Percentiles rank a stretch among this genome's conserved stretches.
Conservation (phyloP, 139 green algal species). For the Monoraphidium neglectum region DNA sequence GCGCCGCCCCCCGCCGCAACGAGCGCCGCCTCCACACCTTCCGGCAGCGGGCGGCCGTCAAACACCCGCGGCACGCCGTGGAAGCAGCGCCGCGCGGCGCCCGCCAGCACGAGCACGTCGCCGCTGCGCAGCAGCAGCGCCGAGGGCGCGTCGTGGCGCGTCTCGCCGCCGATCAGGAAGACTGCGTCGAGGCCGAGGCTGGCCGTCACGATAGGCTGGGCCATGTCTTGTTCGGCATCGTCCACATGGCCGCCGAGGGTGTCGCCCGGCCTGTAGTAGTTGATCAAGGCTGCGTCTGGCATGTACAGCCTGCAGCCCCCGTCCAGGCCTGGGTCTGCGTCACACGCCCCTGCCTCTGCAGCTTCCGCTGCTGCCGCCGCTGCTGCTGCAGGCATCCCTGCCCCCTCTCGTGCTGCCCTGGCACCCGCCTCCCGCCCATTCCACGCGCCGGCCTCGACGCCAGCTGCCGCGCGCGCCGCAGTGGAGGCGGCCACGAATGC, state of each 20-base stretch:
- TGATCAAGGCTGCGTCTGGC: conserved; percentile 88
- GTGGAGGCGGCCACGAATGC: not conserved
- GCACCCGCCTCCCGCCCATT: not conserved
- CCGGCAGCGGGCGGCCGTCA: too few relatives aligned
- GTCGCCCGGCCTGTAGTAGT: conserved; percentile 85
- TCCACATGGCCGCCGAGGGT: conserved; percentile 86
- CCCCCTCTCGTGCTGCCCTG: not conserved
- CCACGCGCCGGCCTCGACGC: not conserved
- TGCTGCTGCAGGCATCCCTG: not conserved
- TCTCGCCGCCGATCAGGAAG: conserved; percentile 83
- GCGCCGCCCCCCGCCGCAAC: too few relatives aligned
- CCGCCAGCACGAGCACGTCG: conserved; percentile 81
- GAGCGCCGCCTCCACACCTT: too few relatives aligned
- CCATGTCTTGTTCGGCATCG: conserved; percentile 82
- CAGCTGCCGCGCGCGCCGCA: not conserved
- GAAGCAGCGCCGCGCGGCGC: conserved; percentile 67
- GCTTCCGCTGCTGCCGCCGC: not conserved
- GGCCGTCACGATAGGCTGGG: conserved; percentile 82
- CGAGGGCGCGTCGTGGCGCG: conserved; percentile 55
- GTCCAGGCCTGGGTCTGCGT: not conserved
- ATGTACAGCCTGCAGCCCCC: conserved; percentile 31
- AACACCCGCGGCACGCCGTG: conserved; percentile 55
- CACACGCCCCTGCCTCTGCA: not conserved
- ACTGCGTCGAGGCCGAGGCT: conserved; percentile 83
- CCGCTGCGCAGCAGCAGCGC: conserved; percentile 80